These are phyloP conservation scores for Tephrocybe rancida DNA, from an alignment of 768 basidiomycete species.

Conservation along the genomic window DNA sequence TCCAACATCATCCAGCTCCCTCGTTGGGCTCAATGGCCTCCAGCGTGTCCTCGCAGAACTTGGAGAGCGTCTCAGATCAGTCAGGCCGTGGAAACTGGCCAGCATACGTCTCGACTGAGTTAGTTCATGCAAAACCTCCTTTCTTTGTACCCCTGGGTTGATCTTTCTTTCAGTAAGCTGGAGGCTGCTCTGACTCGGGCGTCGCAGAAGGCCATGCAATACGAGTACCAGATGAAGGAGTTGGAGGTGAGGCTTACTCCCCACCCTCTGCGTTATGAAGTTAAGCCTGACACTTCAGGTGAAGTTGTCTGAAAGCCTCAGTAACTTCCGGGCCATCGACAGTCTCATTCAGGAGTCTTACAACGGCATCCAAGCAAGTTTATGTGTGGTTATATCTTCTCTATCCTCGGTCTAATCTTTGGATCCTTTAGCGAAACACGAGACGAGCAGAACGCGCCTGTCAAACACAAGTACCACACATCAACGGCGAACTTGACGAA, in stretches of 20 bases:
- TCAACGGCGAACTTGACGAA: slow-evolving; percentile 60
- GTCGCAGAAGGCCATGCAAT: slow-evolving; percentile 47
- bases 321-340: slow-evolving; percentile 77
- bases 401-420: background rate
- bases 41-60: slow-evolving; percentile 14
- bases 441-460: slow-evolving; percentile 62
- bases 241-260: slow-evolving; percentile 46
- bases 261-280: background rate
- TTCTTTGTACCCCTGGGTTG: slow-evolving; percentile 4
- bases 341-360: slow-evolving; percentile 67
- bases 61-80: slow-evolving; percentile 10
- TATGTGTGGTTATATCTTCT: background rate
- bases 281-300: slow-evolving; percentile 38
- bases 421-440: slow-evolving; percentile 49
- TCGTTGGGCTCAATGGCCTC: slow-evolving; percentile 15
- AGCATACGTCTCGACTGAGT: slow-evolving; percentile 23
- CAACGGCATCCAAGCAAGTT: slow-evolving; percentile 57
- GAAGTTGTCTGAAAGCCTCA: slow-evolving; percentile 68
- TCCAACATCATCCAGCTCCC: slow-evolving; percentile 14
- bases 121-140: background rate
- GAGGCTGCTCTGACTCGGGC: slow-evolving; percentile 48
- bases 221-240: slow-evolving; percentile 62
- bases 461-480: slow-evolving; percentile 60
- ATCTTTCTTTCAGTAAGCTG: slow-evolving; percentile 37
- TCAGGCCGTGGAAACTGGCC: slow-evolving; percentile 15